Evolutionary conservation across 768 basidiomycete genomes (phyloP).

Genomic region (Amanita molliuscula): DNA sequence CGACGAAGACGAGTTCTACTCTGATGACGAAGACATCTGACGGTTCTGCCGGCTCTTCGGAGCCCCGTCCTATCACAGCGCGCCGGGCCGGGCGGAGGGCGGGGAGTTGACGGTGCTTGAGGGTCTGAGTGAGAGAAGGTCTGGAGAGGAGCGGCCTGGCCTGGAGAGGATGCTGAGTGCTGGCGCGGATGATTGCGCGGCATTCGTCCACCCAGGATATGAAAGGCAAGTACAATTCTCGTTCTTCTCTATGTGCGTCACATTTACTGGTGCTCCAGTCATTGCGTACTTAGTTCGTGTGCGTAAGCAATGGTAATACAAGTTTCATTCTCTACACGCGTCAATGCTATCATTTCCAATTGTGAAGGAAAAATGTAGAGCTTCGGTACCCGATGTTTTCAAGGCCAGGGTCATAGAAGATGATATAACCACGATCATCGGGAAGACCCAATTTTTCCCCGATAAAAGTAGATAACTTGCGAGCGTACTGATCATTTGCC

Average conservation of each 20-base stretch:
- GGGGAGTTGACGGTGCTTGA: constrained; percentile 12
- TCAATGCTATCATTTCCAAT: neutral
- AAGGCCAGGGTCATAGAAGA: constrained; percentile 44
- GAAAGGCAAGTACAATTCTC: neutral
- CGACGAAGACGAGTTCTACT: constrained; percentile 82
- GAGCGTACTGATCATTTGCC: constrained; percentile 42
- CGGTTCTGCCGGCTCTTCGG: constrained; percentile 78
- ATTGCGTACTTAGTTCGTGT: too few species aligned
- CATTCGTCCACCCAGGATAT: neutral
- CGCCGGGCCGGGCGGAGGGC: constrained; percentile 57
- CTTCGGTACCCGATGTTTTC: constrained; percentile 11
- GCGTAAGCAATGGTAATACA: too few species aligned
- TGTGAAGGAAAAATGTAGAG: neutral
- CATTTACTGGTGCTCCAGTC: neutral
- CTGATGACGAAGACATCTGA: constrained; percentile 76
- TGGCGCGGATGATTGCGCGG: neutral
- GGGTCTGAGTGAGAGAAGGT: neutral
- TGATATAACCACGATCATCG: constrained; percentile 49
- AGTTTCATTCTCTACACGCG: too few species aligned
- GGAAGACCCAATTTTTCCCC: constrained; percentile 39
- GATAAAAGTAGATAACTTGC: constrained; percentile 44
- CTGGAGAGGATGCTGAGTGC: neutral
- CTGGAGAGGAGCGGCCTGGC: neutral
- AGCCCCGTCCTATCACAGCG: constrained; percentile 60
- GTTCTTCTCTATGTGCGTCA: neutral